Percentiles rank a stretch among this genome's conserved stretches.
Evolutionary conservation across 768 basidiomycete genomes (phyloP).

Genomic region (Trichaptum fuscoviolaceum): DNA sequence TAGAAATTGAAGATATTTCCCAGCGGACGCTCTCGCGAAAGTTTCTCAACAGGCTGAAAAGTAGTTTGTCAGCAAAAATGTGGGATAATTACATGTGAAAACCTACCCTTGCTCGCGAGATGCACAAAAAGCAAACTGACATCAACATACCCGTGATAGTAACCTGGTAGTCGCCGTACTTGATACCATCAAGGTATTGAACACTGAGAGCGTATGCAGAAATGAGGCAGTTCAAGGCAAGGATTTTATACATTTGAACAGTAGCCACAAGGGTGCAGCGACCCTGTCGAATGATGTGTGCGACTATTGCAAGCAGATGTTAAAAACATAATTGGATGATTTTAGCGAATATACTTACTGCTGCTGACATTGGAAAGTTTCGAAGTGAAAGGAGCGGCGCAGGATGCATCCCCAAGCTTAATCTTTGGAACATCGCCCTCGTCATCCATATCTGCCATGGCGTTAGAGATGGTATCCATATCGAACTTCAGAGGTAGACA

Average conservation of each 20-base stretch:
- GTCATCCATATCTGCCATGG: slow-evolving; percentile 89
- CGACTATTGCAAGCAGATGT: slow-evolving; percentile 48
- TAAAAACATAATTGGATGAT: background rate
- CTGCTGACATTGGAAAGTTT: slow-evolving; percentile 97
- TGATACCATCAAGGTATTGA: slow-evolving; percentile 97
- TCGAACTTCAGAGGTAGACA: slow-evolving; percentile 54
- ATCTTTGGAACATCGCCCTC: slow-evolving; percentile 96
- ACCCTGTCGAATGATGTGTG: slow-evolving; percentile 96
- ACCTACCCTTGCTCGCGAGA: slow-evolving; percentile 90
- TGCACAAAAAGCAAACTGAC: slow-evolving; percentile 98
- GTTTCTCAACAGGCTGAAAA: slow-evolving; percentile 86
- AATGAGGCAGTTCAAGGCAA: slow-evolving; percentile 95
- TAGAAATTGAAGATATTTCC: slow-evolving; percentile 98
- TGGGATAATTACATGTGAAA: slow-evolving; percentile 2
- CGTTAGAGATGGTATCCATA: slow-evolving; percentile 70
- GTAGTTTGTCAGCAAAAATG: slow-evolving; percentile 3
- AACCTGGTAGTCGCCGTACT: slow-evolving; percentile 98
- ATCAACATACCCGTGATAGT: slow-evolving; percentile 96
- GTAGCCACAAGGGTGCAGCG: slow-evolving; percentile 98
- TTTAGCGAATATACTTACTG: slow-evolving; percentile 47
- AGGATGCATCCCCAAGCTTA: slow-evolving; percentile 98
- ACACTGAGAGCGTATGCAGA: slow-evolving; percentile 98
- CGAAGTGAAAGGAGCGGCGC: slow-evolving; percentile 97
- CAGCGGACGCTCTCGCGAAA: slow-evolving; percentile 89
- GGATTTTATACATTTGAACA: slow-evolving; percentile 99